Percentiles rank a stretch among this genome's conserved stretches.
Evolutionary conservation across 169 alveolate species (phyloP).

Genomic region (Plasmodium billcollinsi): DNA sequence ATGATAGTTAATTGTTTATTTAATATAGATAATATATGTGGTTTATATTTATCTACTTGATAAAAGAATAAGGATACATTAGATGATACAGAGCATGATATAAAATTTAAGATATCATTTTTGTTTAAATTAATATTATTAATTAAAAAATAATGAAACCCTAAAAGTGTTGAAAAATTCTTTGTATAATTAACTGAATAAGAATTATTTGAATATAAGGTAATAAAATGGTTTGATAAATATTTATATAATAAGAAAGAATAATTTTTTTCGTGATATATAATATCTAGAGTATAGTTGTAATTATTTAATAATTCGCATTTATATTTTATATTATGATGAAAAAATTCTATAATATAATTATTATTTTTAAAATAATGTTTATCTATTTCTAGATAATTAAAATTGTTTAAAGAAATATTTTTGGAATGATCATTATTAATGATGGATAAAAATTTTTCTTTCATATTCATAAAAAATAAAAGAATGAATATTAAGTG

Average conservation of each 20-base stretch:
- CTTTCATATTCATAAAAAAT: conserved; percentile 31
- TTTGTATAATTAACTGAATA: conserved; percentile 3
- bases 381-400: not conserved
- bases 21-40: conserved; percentile 17
- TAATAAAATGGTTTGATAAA: conserved; percentile 16
- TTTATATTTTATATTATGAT: conserved; percentile 30
- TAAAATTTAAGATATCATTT: conserved; percentile 7
- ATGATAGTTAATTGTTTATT: conserved; percentile 33
- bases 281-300: conserved; percentile 20
- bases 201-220: conserved; percentile 4
- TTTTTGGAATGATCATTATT: not conserved
- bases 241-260: conserved; percentile 44
- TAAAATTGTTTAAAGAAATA: not conserved
- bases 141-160: conserved; percentile 38
- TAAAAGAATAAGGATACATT: conserved; percentile 31
- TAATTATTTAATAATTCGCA: conserved; percentile 9
- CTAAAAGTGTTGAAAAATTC: conserved; percentile 48
- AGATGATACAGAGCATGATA: conserved; percentile 36
- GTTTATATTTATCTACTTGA: conserved; percentile 20
- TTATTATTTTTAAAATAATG: conserved; percentile 3
- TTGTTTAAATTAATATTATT: conserved; percentile 5
- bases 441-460: not conserved
- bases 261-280: conserved; percentile 16
- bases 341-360: conserved; percentile 22
- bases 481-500: not conserved